Percentiles rank a stretch among this genome's conserved stretches.
phyloP scores from a whole-genome alignment of 2,329 filamentous ascomycete species.

The Fusarium cicatricum region DNA sequence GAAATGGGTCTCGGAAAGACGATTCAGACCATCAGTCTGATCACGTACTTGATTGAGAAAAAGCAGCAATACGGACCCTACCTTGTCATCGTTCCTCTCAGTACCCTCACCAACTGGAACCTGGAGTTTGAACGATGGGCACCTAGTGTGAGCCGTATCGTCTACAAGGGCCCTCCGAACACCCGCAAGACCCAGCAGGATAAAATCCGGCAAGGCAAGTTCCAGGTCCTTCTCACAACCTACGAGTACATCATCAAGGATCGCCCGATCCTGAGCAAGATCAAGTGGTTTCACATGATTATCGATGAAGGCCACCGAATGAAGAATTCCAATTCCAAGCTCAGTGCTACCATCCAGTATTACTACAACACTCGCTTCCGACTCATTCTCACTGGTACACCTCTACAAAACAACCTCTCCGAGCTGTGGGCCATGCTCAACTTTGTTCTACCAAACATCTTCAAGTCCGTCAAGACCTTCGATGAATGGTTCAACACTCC shows the following conservation, averaged over 20 bases:
- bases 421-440: constrained; percentile 99
- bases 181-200: constrained; percentile 90
- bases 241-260: constrained; percentile 99
- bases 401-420: constrained; percentile 94
- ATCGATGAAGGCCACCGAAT: constrained; percentile 99
- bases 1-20: constrained; percentile 99
- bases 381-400: constrained; percentile 96
- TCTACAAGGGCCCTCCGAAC: constrained; percentile 95
- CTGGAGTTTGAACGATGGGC: constrained; percentile 99
- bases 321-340: constrained; percentile 97
- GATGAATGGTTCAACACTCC: constrained; percentile 99
- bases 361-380: constrained; percentile 97
- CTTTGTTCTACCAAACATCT: constrained; percentile 97
- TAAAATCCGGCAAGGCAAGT: constrained; percentile 91
- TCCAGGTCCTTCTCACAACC: constrained; percentile 95
- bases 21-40: constrained; percentile 97
- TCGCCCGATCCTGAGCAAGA: constrained; percentile 91
- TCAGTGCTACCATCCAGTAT: constrained; percentile 91
- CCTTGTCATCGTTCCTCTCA: constrained; percentile 94
- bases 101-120: constrained; percentile 98
- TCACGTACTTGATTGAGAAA: constrained; percentile 96
- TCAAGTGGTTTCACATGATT: constrained; percentile 99
- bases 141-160: constrained; percentile 82
- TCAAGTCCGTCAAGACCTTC: constrained; percentile 98
- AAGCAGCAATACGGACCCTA: constrained; percentile 94